Evolutionary conservation across 495 filamentous ascomycete species (phyloP).

Genomic region (Hyaloscypha variabilis): DNA sequence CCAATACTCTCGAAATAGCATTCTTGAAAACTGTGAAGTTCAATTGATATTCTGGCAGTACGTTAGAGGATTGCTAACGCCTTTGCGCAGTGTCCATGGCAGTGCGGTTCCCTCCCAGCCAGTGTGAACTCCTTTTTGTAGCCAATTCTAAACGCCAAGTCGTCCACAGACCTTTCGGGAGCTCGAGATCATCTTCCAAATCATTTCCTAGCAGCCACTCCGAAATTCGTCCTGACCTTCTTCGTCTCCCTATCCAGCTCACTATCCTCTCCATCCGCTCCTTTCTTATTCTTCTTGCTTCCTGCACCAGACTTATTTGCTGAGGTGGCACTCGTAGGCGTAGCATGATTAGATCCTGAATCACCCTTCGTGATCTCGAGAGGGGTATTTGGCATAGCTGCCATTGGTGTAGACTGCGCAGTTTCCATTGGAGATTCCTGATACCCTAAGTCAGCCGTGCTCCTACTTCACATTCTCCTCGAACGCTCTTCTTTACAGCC

Average conservation of each 20-base stretch:
- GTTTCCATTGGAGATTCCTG: conserved; percentile 26
- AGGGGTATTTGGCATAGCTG: conserved; percentile 46
- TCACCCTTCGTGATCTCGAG: conserved; percentile 42
- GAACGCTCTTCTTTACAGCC: neutral
- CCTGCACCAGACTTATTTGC: conserved; percentile 34
- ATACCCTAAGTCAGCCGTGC: conserved; percentile 5
- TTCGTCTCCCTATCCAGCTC: conserved; percentile 43
- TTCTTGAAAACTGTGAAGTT: neutral
- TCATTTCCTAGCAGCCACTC: conserved; percentile 47
- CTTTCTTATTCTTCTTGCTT: conserved; percentile 46
- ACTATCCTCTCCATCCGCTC: conserved; percentile 48
- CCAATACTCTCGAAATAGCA: too few relatives aligned
- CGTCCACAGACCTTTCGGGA: neutral
- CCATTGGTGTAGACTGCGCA: conserved; percentile 27
- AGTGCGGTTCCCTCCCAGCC: neutral
- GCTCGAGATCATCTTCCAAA: neutral
- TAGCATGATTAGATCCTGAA: conserved; percentile 40
- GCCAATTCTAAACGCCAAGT: conserved; percentile 1
- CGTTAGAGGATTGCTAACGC: neutral
- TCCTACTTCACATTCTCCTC: neutral
- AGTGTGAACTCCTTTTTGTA: neutral
- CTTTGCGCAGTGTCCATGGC: neutral
- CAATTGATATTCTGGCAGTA: neutral
- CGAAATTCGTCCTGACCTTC: conserved; percentile 55
- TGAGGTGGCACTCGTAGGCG: conserved; percentile 47